Evolutionary conservation across 148 eudicot genomes (phyloP), one percentile per base, ranked within the genome.

Genomic region (Fagopyrum homotropicum): DNA sequence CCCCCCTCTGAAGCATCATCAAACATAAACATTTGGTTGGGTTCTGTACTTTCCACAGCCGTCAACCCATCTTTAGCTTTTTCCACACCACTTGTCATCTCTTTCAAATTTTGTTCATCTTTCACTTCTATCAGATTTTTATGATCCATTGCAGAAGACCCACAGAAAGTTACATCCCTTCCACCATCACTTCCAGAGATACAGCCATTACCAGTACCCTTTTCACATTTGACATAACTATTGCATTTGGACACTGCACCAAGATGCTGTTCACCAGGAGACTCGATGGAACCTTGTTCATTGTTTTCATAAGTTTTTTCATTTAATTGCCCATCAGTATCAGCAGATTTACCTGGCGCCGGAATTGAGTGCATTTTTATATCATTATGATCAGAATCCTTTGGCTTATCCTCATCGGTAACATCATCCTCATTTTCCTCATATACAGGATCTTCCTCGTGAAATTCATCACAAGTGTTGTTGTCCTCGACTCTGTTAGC

Each of bases 1-100:
- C 87, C 83, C 47, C 83, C 87, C 73, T 84, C 87, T 75, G 85
- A 82, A 73, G 83, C 75, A 75, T 84, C 87, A 77, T 84, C 87
- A 69, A 84, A 84, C 50, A 77, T 30, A 48, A 26, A 75, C 4
- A 72, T 9, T 16, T 40, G 61, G 80, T 69, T 72, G 16, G 35
- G 40, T 45, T 44, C 73, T n/a, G 73, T n/a, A 30, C 14, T 45
- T 47, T 45, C 73, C n/a, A 68, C 40, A 1, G 51, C 6, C 14
- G 22, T 70, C 35, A 40, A 72, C 54, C 9, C 51, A 46, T 72
- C 74, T 8, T 72, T 72, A 17, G 10, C n/a, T 45, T 48, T 49
- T 72, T 72, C 55, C 74, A 43, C 71, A 40, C 12, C 47, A 46
- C 35, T 66, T 14, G 71, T 17, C 9, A 43, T 66, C 47, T 4